A percentile compares a stretch with the other conserved stretches of the same genome.
These are phyloP conservation scores for Dactylella cylindrospora DNA, from an alignment of 2,329 filamentous ascomycete species.

Conservation along the genomic window DNA sequence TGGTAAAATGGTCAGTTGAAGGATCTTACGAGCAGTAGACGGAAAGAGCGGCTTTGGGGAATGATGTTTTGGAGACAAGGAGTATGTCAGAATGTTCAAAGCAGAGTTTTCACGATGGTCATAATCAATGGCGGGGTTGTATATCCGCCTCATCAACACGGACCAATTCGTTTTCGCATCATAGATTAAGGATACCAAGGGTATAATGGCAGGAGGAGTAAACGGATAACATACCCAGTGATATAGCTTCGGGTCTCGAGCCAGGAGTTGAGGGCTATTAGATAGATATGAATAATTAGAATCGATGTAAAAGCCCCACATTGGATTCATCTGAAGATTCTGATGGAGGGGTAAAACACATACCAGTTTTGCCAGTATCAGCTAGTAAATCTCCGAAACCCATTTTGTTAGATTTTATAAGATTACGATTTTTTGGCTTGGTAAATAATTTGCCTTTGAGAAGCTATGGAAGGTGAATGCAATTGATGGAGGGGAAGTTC, in stretches of 20 bases:
- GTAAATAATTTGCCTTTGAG: slow-evolving; percentile 50
- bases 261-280: slow-evolving; percentile 65
- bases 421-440: slow-evolving; percentile 44
- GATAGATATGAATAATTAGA: slow-evolving; percentile 8
- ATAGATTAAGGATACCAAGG: slow-evolving; percentile 54
- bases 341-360: slow-evolving; percentile 48
- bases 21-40: too few relatives aligned
- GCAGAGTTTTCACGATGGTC: slow-evolving; percentile 51
- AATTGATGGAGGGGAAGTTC: background rate
- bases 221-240: slow-evolving; percentile 67
- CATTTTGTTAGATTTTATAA: slow-evolving; percentile 59
- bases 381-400: slow-evolving; percentile 69
- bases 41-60: too few relatives aligned
- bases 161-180: slow-evolving; percentile 84
- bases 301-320: slow-evolving; percentile 2
- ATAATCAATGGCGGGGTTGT: slow-evolving; percentile 84
- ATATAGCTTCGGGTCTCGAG: slow-evolving; percentile 77
- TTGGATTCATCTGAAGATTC: background rate
- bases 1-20: slow-evolving; percentile 53
- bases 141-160: slow-evolving; percentile 94
- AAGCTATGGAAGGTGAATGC: background rate
- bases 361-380: slow-evolving; percentile 65
- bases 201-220: slow-evolving; percentile 19
- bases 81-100: slow-evolving; percentile 17
- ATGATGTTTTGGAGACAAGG: background rate